Base-by-base conservation (phyloP, 2,329 filamentous ascomycete genomes). In the Fusarium veterinarium region DNA sequence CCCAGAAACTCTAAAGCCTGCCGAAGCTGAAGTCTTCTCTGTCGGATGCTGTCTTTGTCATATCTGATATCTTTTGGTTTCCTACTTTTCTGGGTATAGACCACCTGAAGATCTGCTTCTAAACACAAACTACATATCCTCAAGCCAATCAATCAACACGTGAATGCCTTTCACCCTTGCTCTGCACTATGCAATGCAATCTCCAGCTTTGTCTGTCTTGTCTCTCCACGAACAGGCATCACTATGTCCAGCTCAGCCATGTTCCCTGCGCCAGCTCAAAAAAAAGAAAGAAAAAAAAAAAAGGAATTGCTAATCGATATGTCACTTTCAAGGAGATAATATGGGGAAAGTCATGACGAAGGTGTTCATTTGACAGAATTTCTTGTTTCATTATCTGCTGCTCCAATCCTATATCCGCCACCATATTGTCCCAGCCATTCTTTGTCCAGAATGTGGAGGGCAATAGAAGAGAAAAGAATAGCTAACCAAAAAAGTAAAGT, bases 31-130 rank as follows among this genome's bases (percentile, higher is more conserved):
- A 37, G 40, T 48, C 37, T 48, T 57, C 17, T n/a, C 53, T 35
- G 23, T 46, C 41, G 13, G 40, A 48, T 35, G 25, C 31, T 40
- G 31, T 14, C 31, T 53, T 45, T 20, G 60, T 69, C 64, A 69
- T 69, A 42, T 69, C 33, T 69, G 64, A 69, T 55, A 68, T 68
- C 58, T 69, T 53, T 44, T 33, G 14, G 41, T 44, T 35, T 55
- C 37, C 64, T 17, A 14, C 64, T 48, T 40, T 17, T 68, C 44
- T 58, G 14, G 58, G 67, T 28, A 68, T 45, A 69, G 64, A 14
- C 10, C 46, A 38, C 20, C 8, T 45, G 52, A 40, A 41, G 25
- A 25, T 17, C 52, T 60, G 20, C 64, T 49, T 57, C 23, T 19
- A 25, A 57, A 19, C 31, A 5, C 49, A 53, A 28, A 17, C 45